Evolutionary conservation across 139 green algal genomes (phyloP).

Genomic region (Chlamydomonas sp.): DNA sequence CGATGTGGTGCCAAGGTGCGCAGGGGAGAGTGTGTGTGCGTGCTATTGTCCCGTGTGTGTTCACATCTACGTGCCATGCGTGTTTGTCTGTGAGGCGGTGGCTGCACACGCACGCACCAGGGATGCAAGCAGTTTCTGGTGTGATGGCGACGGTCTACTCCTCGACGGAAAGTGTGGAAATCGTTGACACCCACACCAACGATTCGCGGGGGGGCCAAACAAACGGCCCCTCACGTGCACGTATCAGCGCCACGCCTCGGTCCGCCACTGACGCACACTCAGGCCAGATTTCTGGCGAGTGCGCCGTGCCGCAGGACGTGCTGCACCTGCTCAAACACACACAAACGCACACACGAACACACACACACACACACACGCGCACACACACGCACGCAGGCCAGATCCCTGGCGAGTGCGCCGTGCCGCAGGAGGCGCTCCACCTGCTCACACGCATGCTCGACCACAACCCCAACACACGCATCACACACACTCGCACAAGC

Average conservation of each 20-base stretch:
- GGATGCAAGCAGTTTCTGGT: too few relatives aligned
- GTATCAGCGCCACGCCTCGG: not conserved
- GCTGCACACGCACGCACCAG: too few relatives aligned
- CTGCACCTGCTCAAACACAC: not conserved
- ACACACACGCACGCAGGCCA: not conserved
- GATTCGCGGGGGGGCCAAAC: not conserved
- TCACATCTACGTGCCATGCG: not conserved
- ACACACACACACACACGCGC: not conserved
- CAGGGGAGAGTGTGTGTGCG: not conserved
- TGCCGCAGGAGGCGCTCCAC: constrained; percentile 31
- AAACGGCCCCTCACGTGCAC: not conserved
- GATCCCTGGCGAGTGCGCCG: constrained; percentile 18
- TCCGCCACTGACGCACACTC: not conserved
- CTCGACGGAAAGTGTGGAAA: constrained; percentile 16
- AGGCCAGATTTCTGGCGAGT: not conserved
- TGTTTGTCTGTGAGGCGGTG: too few relatives aligned
- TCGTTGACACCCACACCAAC: not conserved
- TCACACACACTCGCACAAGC: too few relatives aligned
- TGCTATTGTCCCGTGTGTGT: not conserved
- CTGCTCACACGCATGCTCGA: constrained; percentile 46
- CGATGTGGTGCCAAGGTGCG: constrained; percentile 12
- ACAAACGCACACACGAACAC: not conserved
- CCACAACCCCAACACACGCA: constrained; percentile 45
- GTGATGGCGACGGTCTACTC: not conserved
- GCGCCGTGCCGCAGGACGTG: not conserved